Conservation (phyloP, 805 yeast species). For the Yamadazyma akitaensis region DNA sequence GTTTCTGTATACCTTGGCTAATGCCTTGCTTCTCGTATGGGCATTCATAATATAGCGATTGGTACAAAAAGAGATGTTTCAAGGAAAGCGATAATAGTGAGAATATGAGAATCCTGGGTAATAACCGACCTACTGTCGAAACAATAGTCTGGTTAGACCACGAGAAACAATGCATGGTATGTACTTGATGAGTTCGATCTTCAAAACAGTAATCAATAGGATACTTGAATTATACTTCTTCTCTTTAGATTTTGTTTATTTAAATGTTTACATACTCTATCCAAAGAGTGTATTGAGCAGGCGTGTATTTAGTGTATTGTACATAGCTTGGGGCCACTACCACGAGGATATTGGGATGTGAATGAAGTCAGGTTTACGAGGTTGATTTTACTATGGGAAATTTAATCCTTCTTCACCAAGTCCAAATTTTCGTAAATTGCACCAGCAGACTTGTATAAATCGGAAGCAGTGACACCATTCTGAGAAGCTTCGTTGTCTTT, state of each 20-base stretch:
- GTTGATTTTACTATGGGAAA: not conserved
- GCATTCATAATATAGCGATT: slow-evolving; percentile 2
- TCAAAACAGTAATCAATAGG: not conserved
- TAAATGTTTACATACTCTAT: slow-evolving; percentile 2
- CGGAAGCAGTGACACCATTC: slow-evolving; percentile 41
- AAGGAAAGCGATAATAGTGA: not conserved
- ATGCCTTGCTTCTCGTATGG: not conserved
- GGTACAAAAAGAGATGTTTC: not conserved
- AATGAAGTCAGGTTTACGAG: not conserved
- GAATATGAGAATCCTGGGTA: not conserved
- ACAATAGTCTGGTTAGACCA: too few species aligned
- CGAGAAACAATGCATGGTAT: too few species aligned
- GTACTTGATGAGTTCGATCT: not conserved
- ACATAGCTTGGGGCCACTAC: not conserved
- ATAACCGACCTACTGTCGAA: too few species aligned
- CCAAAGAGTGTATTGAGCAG: not conserved
- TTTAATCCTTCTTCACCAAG: slow-evolving; percentile 25
- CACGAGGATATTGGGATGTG: not conserved
- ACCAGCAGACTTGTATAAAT: slow-evolving; percentile 41
- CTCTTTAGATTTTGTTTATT: not conserved
- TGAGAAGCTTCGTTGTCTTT: slow-evolving; percentile 41
- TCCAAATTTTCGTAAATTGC: slow-evolving; percentile 42
- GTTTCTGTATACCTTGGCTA: not conserved
- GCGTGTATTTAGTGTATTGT: slow-evolving; percentile 2
- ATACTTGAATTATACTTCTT: too few species aligned